phyloP scores from a whole-genome alignment of 768 basidiomycete genomes.

The Strobilomyces dryophilus region DNA sequence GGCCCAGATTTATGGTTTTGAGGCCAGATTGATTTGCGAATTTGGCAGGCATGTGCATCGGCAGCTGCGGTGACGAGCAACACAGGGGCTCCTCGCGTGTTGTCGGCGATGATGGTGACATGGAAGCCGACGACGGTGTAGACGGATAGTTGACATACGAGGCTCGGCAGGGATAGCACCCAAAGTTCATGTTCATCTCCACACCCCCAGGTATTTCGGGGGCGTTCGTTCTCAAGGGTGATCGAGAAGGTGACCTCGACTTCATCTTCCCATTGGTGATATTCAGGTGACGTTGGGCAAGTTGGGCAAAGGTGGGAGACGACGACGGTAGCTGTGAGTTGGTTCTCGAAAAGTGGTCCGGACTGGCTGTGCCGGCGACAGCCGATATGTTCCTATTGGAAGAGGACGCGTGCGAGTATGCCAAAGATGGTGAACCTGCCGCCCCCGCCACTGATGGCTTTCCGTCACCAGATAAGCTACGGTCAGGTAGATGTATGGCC shows the following conservation, averaged over 20 bases:
- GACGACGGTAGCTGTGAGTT: conserved; percentile 9
- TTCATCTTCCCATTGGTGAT: conserved; percentile 22
- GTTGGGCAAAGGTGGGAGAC: conserved; percentile 16
- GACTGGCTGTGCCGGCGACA: conserved; percentile 41
- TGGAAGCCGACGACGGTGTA: conserved; percentile 52
- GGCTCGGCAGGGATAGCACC: conserved; percentile 13
- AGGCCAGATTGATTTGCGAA: conserved; percentile 16
- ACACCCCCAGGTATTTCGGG: conserved; percentile 15
- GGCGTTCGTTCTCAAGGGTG: conserved; percentile 23
- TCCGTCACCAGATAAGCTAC: conserved; percentile 5
- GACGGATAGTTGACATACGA: conserved; percentile 53
- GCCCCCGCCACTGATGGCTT: conserved; percentile 1
- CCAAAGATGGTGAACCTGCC: conserved; percentile 10
- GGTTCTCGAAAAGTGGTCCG: conserved; percentile 13
- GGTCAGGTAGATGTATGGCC: conserved; percentile 18
- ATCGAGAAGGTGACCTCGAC: conserved; percentile 30
- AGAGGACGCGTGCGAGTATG: conserved; percentile 21
- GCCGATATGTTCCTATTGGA: conserved; percentile 49
- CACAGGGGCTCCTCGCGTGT: conserved; percentile 13
- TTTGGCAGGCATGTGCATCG: conserved; percentile 14
- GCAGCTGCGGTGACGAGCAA: conserved; percentile 20
- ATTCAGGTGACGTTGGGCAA: conserved; percentile 25
- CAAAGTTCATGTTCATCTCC: conserved; percentile 10
- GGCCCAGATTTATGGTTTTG: conserved; percentile 10
- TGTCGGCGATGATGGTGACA: conserved; percentile 43